Conservation (phyloP, 192 early-diverging fungal genomes). For the Podila verticillata region DNA sequence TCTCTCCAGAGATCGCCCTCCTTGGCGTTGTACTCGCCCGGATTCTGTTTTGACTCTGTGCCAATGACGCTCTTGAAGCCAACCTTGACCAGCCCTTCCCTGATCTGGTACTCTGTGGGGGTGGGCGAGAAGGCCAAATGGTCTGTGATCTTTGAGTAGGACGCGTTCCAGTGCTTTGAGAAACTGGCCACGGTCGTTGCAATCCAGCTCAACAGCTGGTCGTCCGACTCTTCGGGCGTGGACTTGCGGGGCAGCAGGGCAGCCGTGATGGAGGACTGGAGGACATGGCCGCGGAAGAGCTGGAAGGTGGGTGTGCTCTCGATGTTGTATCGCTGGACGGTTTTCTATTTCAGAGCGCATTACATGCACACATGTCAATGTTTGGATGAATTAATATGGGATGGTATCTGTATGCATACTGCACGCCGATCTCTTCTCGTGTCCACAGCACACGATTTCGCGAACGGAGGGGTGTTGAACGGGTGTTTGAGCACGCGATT, state of each 20-base stretch:
- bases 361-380: neutral
- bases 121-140: constrained; percentile 45
- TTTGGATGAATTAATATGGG: neutral
- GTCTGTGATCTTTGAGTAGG: constrained; percentile 48
- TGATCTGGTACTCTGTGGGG: constrained; percentile 35
- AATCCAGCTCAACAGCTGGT: constrained; percentile 34
- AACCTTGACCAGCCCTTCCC: constrained; percentile 30
- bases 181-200: constrained; percentile 16
- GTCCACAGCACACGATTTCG: neutral
- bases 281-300: constrained; percentile 31
- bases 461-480: no score
- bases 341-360: constrained; percentile 13
- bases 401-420: neutral
- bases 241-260: constrained; percentile 24
- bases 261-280: constrained; percentile 34
- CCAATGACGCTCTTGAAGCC: constrained; percentile 45
- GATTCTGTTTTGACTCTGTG: constrained; percentile 47
- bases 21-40: constrained; percentile 26
- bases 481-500: constrained; percentile 31
- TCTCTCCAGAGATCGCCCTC: constrained; percentile 21
- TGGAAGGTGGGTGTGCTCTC: constrained; percentile 29
- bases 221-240: constrained; percentile 32
- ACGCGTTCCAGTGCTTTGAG: constrained; percentile 38
- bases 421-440: no score
- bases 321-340: constrained; percentile 36